These are phyloP conservation scores for Chlamydomonas incerta DNA, from an alignment of 139 green algal genomes.

Conservation along the genomic window DNA sequence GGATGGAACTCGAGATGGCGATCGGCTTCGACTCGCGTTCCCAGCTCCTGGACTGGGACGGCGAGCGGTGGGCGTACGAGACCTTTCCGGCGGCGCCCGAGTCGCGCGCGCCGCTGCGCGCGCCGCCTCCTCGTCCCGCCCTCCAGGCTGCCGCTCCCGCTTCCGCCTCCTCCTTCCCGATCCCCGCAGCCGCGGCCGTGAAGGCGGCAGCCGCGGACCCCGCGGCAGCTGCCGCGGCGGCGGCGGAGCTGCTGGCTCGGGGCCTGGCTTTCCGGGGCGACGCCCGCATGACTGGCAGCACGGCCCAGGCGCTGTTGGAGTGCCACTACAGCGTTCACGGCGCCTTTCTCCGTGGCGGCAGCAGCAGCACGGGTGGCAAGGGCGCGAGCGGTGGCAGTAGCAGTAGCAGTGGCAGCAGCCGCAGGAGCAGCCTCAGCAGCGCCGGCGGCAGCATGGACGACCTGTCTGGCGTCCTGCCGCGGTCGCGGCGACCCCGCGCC, in stretches of 20 bases:
- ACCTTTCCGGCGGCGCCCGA: neutral
- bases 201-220: too few species aligned
- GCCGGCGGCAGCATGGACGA: neutral
- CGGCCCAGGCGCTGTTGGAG: slow-evolving; percentile 71
- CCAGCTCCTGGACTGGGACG: slow-evolving; percentile 55
- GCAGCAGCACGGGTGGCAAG: too few species aligned
- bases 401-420: too few species aligned
- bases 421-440: neutral
- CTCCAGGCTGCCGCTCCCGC: too few species aligned
- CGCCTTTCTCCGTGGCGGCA: slow-evolving; percentile 48
- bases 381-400: too few species aligned
- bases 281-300: neutral
- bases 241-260: neutral
- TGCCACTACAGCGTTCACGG: slow-evolving; percentile 72
- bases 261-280: slow-evolving; percentile 36
- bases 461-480: too few species aligned
- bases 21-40: slow-evolving; percentile 50
- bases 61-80: slow-evolving; percentile 34
- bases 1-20: slow-evolving; percentile 63
- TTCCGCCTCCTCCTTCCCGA: too few species aligned
- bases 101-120: too few species aligned
- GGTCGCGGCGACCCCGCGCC: too few species aligned
- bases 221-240: neutral
- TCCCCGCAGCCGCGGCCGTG: too few species aligned
- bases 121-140: neutral